Base-by-base conservation (phyloP, 805 yeast genomes). In the Zygotorulaspora chibaensis region DNA sequence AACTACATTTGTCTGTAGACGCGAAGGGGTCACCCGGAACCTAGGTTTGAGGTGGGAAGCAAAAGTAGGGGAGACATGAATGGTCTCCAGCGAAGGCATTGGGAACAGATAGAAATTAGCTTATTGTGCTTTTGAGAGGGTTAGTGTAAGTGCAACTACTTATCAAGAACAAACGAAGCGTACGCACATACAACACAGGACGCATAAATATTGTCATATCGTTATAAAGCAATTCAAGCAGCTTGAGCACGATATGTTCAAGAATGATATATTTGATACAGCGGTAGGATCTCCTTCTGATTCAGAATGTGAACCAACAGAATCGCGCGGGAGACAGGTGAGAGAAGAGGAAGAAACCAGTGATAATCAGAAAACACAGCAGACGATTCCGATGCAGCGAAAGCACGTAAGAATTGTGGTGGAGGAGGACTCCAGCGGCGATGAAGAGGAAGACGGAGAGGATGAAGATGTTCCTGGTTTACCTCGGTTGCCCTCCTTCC, bases 401-500 rank as follows among this genome's bases (percentile, higher is more conserved):
- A 51, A 53, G 40, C 58, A 53, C 26, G 57, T 55, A 16, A 53
- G 54, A 38, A 42, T 55, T 15, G 36, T 42, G 31, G 33, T 51
- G 2, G 37, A 44, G 4, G 48, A 43, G 8, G 44, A 42, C 16
- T 40, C 41, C 10, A 33, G 31, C 16, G 43, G 34, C 13, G 47
- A 39, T 13, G 44, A 43, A 20, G 30, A 31, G 11, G 42, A 38
- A 12, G 27, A 34, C 33, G 40, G 27, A 15, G 40, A 36, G n/a
- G 36, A 17, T 3, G 45, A 43, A 36, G 43, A 45, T 10, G 20
- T 26, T 3, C 28, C 30, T 12, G 29, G 29, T 8, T 8, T 45
- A 10, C 38, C 31, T 13, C 33, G 34, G 34, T 53, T 62, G 9
- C 84, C 86, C 0, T 80, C 70, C 45, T 84, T 84, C 65, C 80